Evolutionary conservation across 2,329 filamentous ascomycete genomes (phyloP).

Genomic region (Exophiala xenobiotica): DNA sequence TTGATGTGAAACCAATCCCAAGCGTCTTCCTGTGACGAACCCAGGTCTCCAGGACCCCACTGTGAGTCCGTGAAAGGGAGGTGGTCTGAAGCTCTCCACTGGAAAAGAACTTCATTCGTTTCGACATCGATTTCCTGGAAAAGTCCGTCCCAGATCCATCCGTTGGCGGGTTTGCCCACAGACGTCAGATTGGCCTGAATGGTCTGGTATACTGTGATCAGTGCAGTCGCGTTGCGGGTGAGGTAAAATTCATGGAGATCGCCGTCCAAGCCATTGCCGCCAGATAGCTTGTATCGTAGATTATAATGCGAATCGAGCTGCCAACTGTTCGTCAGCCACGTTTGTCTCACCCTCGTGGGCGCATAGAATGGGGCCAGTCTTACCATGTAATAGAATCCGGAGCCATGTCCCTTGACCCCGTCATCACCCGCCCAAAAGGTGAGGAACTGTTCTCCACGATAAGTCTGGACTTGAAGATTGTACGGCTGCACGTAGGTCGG

Average conservation of each 20-base stretch:
- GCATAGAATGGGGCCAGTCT: slow-evolving; percentile 3
- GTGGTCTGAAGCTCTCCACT: slow-evolving; percentile 50
- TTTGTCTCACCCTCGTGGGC: background rate
- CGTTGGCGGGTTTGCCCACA: slow-evolving; percentile 6
- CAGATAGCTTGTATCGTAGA: slow-evolving; percentile 1
- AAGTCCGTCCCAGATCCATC: slow-evolving; percentile 42
- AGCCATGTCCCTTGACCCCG: slow-evolving; percentile 47
- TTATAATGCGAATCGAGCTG: background rate
- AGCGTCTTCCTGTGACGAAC: slow-evolving; percentile 22
- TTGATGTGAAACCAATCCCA: slow-evolving; percentile 60
- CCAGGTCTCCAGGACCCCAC: background rate
- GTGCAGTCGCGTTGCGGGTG: slow-evolving; percentile 10
- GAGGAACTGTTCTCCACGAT: slow-evolving; percentile 44
- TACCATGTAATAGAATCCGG: slow-evolving; percentile 46
- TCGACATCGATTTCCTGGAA: slow-evolving; percentile 50
- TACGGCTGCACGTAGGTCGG: slow-evolving; percentile 31
- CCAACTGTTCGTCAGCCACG: background rate
- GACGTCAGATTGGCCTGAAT: slow-evolving; percentile 7
- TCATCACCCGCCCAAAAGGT: slow-evolving; percentile 51
- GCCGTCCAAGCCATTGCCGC: slow-evolving; percentile 4
- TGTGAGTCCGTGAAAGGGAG: slow-evolving; percentile 27
- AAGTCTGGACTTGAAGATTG: slow-evolving; percentile 46
- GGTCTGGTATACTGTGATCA: slow-evolving; percentile 17
- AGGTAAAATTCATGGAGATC: slow-evolving; percentile 23
- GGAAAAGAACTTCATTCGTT: slow-evolving; percentile 43